These are phyloP conservation scores for Cystoderma amianthinum DNA, from an alignment of 768 basidiomycete genomes.

Conservation along the genomic window DNA sequence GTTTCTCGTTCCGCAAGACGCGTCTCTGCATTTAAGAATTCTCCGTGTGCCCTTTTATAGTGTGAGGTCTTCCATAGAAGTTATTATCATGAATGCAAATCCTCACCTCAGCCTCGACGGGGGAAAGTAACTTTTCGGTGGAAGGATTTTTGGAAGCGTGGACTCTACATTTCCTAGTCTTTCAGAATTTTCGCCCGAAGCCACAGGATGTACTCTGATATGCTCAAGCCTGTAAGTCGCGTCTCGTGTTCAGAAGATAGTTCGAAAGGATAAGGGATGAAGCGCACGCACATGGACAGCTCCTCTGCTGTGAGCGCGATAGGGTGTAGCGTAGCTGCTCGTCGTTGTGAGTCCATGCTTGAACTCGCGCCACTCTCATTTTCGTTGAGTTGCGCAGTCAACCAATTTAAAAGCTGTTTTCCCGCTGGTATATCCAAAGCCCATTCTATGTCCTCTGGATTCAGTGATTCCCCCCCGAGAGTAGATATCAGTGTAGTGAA, in stretches of 20 bases:
- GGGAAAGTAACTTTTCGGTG: constrained; percentile 8
- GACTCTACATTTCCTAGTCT: too few species aligned
- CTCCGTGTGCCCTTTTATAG: constrained; percentile 14
- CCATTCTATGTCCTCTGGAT: constrained; percentile 23
- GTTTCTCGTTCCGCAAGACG: constrained; percentile 18
- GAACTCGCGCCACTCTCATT: too few species aligned
- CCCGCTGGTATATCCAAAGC: constrained; percentile 22
- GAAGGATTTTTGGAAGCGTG: too few species aligned
- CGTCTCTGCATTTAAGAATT: constrained; percentile 16
- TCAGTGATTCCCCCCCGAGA: constrained; percentile 22
- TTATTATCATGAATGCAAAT: too few species aligned
- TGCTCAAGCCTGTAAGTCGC: too few species aligned
- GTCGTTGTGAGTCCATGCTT: too few species aligned
- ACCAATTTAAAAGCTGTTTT: constrained; percentile 21
- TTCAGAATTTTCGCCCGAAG: too few species aligned
- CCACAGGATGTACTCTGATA: too few species aligned
- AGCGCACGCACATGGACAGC: constrained; percentile 14
- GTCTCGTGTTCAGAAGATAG: too few species aligned
- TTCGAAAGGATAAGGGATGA: background rate
- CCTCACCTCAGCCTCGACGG: constrained; percentile 14
- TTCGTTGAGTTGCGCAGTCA: constrained; percentile 18
- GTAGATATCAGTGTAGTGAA: too few species aligned
- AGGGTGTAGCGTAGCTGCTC: constrained; percentile 15
- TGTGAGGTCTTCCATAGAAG: background rate
- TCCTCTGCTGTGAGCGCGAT: constrained; percentile 25